Percentiles rank a stretch among this genome's conserved stretches.
These are phyloP conservation scores for Xerocomellus amylosporus DNA, from an alignment of 768 basidiomycete species.

Conservation along the genomic window DNA sequence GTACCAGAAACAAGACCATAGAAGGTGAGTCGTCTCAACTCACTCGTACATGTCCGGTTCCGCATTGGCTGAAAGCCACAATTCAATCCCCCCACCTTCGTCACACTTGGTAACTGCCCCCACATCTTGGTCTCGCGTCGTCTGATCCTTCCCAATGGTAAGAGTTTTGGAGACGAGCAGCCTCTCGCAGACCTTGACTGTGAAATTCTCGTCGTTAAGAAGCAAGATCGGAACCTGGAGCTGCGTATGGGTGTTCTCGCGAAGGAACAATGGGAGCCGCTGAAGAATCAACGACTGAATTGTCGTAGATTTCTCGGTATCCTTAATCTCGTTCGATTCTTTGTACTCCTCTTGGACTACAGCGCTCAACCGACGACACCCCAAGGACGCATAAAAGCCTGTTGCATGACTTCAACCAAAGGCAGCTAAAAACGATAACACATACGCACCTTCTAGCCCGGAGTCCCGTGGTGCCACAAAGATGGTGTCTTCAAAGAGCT, in stretches of 20 bases:
- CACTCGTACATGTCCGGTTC: conserved; percentile 88
- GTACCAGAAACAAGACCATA: neutral
- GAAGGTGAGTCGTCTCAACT: conserved; percentile 31
- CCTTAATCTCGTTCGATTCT: conserved; percentile 45
- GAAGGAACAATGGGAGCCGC: conserved; percentile 65
- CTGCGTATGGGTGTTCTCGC: conserved; percentile 61
- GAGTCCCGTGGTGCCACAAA: conserved; percentile 75
- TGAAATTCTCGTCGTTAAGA: conserved; percentile 54
- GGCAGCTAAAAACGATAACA: neutral
- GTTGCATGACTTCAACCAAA: neutral
- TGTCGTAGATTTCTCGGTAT: conserved; percentile 44
- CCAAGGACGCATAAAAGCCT: conserved; percentile 73
- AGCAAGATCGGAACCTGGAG: conserved; percentile 57
- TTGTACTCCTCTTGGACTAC: conserved; percentile 69
- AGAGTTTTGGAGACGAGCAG: conserved; percentile 58
- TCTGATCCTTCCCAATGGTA: conserved; percentile 31
- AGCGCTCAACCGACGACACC: conserved; percentile 41
- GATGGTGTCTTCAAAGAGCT: conserved; percentile 68
- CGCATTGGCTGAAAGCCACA: conserved; percentile 69
- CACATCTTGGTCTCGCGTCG: conserved; percentile 54
- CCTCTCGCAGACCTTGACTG: conserved; percentile 60
- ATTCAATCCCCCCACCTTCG: conserved; percentile 51
- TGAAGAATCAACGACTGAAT: conserved; percentile 64
- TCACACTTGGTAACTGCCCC: conserved; percentile 61
- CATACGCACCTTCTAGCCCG: conserved; percentile 69